Evolutionary conservation across 805 yeast genomes (phyloP), one percentile per base, ranked within the genome.

Genomic region (Saccharomycopsis malanga): DNA sequence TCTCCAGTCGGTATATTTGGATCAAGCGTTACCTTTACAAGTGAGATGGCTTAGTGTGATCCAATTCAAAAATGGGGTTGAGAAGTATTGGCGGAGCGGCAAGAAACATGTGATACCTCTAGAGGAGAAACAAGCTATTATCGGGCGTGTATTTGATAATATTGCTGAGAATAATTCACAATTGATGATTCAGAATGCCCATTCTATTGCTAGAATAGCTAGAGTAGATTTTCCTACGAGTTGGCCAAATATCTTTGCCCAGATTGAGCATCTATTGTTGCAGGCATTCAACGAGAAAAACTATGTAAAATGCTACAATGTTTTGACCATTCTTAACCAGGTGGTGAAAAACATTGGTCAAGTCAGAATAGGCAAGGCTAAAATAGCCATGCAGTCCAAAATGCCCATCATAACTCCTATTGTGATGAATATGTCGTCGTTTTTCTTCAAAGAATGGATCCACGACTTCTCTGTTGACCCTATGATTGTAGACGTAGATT

Each of bases 21-120:
- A 85, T 53, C 59, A 69, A 2, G 71, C 78, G 0, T 56, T 76
- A 15, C 74, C 88, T 0, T 63, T 83, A 25, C 85, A 83, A 49
- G 68, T 79, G 5, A 70, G 98, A 57, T 88, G 96, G 95, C 67
- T 89, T 22, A 88, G 95, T 0, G 72, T 87, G 1, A 91, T 91
- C 36, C 84, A 83, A 54, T 79, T 91, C 63, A 91, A 93, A 59
- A 91, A 91, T 62, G 94, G 94, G 1, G 70, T 87, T 18, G 95
- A 87, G 15, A 78, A 76, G 58, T 78, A 77, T 58, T 91, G 98
- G 98, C 70, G 96, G 49, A 70, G 87, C 0, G 70, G 86, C 17
- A 65, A 70, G 29, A 66, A 76, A 57, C 68, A 71, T 51, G 69
- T 77, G 0, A 72, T 83, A 17, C 54, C 72, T 2, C 73, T 72